These are phyloP conservation scores for Sphaerulina populicola DNA, from an alignment of 2,329 filamentous ascomycete genomes.

Conservation along the genomic window DNA sequence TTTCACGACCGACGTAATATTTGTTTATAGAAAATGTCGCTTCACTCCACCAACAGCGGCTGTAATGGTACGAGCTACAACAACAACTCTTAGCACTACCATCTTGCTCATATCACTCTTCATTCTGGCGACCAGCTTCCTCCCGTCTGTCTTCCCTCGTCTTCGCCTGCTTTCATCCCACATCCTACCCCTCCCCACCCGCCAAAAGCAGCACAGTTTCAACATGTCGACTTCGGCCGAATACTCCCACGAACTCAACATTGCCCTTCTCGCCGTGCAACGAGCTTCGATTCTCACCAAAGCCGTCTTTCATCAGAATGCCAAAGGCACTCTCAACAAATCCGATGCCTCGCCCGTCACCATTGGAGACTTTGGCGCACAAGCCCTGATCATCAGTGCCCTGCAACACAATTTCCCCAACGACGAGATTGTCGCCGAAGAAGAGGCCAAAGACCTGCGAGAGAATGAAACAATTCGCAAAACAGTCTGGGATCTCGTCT, in stretches of 20 bases:
- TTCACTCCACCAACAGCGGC: not conserved
- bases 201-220: constrained; percentile 11
- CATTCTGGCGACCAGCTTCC: constrained; percentile 39
- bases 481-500: constrained; percentile 78
- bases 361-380: constrained; percentile 94
- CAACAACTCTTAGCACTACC: not conserved
- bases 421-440: constrained; percentile 89
- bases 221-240: constrained; percentile 37
- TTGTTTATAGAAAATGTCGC: too few species aligned
- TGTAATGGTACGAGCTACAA: not conserved
- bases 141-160: constrained; percentile 37
- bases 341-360: constrained; percentile 86
- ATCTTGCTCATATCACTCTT: constrained; percentile 21
- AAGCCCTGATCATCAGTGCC: constrained; percentile 62
- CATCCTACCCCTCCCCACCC: constrained; percentile 12
- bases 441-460: constrained; percentile 76
- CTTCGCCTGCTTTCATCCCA: constrained; percentile 36
- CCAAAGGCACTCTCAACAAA: constrained; percentile 90
- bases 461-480: constrained; percentile 60
- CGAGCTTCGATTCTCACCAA: constrained; percentile 69
- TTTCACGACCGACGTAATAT: too few species aligned
- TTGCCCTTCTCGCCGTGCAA: constrained; percentile 83
- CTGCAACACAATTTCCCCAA: constrained; percentile 66
- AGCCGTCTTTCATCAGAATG: constrained; percentile 74
- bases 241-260: constrained; percentile 69